Conservation (phyloP, 768 basidiomycete genomes). For the Amanita rimosa region DNA sequence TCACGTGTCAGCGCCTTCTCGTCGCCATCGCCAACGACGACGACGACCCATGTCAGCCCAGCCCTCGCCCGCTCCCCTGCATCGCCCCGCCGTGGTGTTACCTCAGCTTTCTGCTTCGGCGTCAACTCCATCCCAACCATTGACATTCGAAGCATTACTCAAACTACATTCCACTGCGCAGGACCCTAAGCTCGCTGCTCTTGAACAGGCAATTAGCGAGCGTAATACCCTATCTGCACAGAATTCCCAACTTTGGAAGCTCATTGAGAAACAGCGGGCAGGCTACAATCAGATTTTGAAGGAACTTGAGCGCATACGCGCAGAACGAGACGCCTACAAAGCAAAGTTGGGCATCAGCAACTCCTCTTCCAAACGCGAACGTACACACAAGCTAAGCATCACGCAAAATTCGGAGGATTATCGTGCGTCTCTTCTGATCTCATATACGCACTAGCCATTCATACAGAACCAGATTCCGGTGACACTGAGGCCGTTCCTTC, state of each 20-base stretch:
- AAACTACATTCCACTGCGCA: conserved; percentile 37
- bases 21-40: no score
- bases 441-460: neutral
- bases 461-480: neutral
- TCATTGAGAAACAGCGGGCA: conserved; percentile 83
- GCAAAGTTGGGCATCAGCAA: conserved; percentile 18
- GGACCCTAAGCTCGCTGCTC: conserved; percentile 52
- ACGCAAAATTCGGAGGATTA: neutral
- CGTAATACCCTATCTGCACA: conserved; percentile 73
- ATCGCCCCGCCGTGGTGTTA: neutral
- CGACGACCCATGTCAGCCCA: neutral
- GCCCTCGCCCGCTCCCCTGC: neutral
- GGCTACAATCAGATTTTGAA: conserved; percentile 75
- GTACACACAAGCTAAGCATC: neutral
- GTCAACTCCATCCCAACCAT: conserved; percentile 10
- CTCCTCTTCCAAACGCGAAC: conserved; percentile 3
- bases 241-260: conserved; percentile 89
- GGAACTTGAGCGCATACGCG: conserved; percentile 76
- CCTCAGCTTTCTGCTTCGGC: neutral
- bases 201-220: conserved; percentile 71
- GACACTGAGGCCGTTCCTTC: conserved; percentile 1
- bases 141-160: conserved; percentile 45
- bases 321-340: conserved; percentile 67
- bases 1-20: no score
- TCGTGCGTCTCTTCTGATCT: neutral